Conservation (phyloP, 2,329 filamentous ascomycete genomes). For the Juglanconis oblonga region DNA sequence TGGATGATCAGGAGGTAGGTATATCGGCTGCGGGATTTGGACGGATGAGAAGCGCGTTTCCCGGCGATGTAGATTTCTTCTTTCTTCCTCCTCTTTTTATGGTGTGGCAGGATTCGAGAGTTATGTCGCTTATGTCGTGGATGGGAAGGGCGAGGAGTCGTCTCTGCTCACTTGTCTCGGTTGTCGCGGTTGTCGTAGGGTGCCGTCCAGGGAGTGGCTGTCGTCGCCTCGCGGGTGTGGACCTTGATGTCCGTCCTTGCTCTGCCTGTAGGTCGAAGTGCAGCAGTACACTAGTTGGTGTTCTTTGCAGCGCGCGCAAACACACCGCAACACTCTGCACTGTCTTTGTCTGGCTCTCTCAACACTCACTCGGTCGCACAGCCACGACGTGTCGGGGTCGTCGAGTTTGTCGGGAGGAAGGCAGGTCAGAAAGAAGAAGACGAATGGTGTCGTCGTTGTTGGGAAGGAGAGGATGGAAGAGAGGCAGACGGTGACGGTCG, state of each 20-base stretch:
- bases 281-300: neutral
- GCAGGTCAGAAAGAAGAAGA: neutral
- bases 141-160: neutral
- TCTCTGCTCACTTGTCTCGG: neutral
- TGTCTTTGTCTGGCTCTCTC: neutral
- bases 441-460: too few relatives aligned
- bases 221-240: neutral
- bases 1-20: neutral
- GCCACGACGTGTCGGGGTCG: neutral
- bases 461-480: too few relatives aligned
- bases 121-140: neutral
- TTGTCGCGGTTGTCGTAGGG: neutral
- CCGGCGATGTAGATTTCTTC: too few relatives aligned
- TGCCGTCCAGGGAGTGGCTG: neutral
- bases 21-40: neutral
- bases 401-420: neutral
- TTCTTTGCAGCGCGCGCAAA: neutral
- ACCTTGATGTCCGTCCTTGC: neutral
- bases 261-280: neutral
- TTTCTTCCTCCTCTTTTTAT: too few relatives aligned
- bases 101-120: neutral
- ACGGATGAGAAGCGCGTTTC: neutral
- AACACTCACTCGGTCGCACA: neutral
- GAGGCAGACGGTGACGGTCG: neutral
- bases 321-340: neutral